These are phyloP conservation scores for Plasmodium cynomolgi DNA, from an alignment of 169 alveolate genomes.

Conservation along the genomic window DNA sequence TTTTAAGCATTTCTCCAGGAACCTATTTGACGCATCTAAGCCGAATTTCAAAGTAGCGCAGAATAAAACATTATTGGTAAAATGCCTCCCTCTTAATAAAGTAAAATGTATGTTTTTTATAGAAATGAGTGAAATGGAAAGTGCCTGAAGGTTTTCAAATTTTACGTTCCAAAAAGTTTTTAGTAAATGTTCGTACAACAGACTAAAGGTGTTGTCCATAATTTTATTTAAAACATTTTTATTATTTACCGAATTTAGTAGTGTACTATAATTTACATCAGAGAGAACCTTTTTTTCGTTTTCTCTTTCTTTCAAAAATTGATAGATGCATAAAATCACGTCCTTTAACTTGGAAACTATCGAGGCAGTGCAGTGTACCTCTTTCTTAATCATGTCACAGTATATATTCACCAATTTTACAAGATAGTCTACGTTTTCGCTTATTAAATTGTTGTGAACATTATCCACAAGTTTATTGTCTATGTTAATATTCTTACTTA, in stretches of 20 bases:
- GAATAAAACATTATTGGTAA: constrained; percentile 30
- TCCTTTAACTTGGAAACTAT: constrained; percentile 35
- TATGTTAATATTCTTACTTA: constrained; percentile 27
- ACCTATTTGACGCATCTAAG: constrained; percentile 28
- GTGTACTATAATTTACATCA: constrained; percentile 49
- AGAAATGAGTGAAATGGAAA: constrained; percentile 65
- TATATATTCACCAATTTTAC: constrained; percentile 46
- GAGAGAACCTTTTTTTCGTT: constrained; percentile 7
- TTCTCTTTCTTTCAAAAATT: constrained; percentile 10
- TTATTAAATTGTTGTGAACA: constrained; percentile 51
- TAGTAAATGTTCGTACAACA: constrained; percentile 58
- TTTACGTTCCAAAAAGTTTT: constrained; percentile 22
- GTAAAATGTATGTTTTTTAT: constrained; percentile 42
- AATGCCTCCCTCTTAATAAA: constrained; percentile 30
- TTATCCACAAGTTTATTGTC: constrained; percentile 22
- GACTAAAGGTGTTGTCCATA: constrained; percentile 24
- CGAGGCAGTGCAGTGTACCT: constrained; percentile 9
- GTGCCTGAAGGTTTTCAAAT: constrained; percentile 57
- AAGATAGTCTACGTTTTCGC: constrained; percentile 44
- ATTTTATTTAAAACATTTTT: constrained; percentile 45
- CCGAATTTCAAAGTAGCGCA: constrained; percentile 20
- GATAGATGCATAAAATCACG: constrained; percentile 23
- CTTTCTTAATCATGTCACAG: constrained; percentile 47
- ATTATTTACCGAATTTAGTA: constrained; percentile 57
- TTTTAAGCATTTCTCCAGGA: constrained; percentile 29